Evolutionary conservation across 495 filamentous ascomycete genomes (phyloP).

Genomic region (Aspergillus biplanus): DNA sequence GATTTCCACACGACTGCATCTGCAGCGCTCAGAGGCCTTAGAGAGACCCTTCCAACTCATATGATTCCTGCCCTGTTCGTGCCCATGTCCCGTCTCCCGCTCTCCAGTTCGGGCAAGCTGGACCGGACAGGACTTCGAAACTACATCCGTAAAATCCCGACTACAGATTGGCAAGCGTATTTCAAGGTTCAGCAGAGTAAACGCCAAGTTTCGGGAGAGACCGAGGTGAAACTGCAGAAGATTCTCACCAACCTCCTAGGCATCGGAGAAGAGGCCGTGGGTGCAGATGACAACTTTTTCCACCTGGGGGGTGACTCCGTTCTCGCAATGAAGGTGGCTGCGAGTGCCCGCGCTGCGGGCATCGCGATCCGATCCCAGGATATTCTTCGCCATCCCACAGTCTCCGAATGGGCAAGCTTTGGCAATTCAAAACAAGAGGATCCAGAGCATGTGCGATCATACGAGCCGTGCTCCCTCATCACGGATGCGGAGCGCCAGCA

Average conservation of each 20-base stretch:
- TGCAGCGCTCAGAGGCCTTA: neutral
- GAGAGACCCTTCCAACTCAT: slow-evolving; percentile 34
- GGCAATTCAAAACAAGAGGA: neutral
- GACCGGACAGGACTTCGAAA: slow-evolving; percentile 50
- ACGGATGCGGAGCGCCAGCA: slow-evolving; percentile 4
- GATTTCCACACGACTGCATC: neutral
- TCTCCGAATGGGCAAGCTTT: slow-evolving; percentile 10
- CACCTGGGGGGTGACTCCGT: slow-evolving; percentile 61
- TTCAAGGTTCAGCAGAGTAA: slow-evolving; percentile 12
- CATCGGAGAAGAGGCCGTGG: slow-evolving; percentile 32
- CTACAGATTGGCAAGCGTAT: slow-evolving; percentile 9
- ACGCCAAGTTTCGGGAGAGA: slow-evolving; percentile 10
- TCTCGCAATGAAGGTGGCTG: slow-evolving; percentile 45
- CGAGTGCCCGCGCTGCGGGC: neutral
- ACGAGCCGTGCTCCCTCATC: slow-evolving; percentile 16
- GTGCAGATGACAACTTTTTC: slow-evolving; percentile 54
- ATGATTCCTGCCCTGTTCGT: slow-evolving; percentile 59
- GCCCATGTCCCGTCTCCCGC: slow-evolving; percentile 49
- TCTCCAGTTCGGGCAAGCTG: slow-evolving; percentile 51
- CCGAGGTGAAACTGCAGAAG: slow-evolving; percentile 32
- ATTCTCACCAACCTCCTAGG: slow-evolving; percentile 39
- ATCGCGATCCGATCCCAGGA: slow-evolving; percentile 7
- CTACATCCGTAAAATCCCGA: slow-evolving; percentile 15
- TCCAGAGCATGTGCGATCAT: neutral
- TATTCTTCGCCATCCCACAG: slow-evolving; percentile 15